These are phyloP conservation scores for Primulina huaijiensis DNA, from an alignment of 257 asterid species.

Conservation along the genomic window DNA sequence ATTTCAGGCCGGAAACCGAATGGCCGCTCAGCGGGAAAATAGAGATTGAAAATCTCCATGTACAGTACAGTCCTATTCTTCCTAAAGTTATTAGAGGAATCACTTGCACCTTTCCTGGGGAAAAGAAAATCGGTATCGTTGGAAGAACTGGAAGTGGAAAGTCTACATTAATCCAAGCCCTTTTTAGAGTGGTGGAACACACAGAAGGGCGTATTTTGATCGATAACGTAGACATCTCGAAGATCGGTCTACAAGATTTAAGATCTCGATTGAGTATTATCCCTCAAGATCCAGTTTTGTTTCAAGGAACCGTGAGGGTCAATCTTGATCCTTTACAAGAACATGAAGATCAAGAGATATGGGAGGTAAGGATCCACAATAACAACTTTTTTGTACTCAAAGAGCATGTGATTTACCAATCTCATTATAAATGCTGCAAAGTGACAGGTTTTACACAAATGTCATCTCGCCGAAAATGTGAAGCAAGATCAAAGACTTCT, in stretches of 20 bases:
- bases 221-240: constrained; percentile 62
- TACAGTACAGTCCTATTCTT: constrained; percentile 61
- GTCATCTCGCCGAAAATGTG: constrained; percentile 58
- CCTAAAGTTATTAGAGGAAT: constrained; percentile 73
- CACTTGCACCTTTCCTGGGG: constrained; percentile 60
- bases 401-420: neutral
- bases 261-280: constrained; percentile 70
- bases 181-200: constrained; percentile 78
- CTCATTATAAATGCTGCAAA: neutral
- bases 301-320: constrained; percentile 72
- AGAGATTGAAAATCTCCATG: constrained; percentile 56
- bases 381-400: neutral
- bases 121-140: constrained; percentile 65
- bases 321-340: constrained; percentile 69
- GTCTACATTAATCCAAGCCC: constrained; percentile 81
- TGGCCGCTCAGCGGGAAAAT: constrained; percentile 76
- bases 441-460: constrained; percentile 58
- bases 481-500: constrained; percentile 64
- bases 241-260: constrained; percentile 68
- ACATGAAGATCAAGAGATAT: constrained; percentile 60
- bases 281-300: constrained; percentile 84
- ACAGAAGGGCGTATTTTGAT: constrained; percentile 54
- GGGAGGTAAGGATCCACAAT: constrained; percentile 48
- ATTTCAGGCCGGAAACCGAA: constrained; percentile 44
- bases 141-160: constrained; percentile 93